A percentile compares a stretch with the other conserved stretches of the same genome.
Evolutionary conservation across 2,329 filamentous ascomycete genomes (phyloP).

Genomic region (Fusarium xyrophilum): DNA sequence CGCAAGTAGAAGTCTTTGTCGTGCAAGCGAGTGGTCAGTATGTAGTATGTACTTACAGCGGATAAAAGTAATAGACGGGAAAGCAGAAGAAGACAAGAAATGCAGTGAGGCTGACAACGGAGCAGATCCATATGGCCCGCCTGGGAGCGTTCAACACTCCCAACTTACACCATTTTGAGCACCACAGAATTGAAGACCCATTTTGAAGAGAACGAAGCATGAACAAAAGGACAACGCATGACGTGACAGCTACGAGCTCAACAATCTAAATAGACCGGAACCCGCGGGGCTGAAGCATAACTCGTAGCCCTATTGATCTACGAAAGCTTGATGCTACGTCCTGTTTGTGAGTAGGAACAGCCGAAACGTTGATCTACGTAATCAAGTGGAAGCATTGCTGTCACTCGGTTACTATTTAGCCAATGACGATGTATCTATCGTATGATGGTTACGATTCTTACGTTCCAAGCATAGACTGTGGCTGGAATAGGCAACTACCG

Average conservation of each 20-base stretch:
- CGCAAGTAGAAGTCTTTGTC: fast-evolving
- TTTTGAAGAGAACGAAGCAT: neutral
- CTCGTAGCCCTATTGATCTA: neutral
- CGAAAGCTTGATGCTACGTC: neutral
- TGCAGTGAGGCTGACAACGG: neutral
- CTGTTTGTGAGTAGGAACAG: neutral
- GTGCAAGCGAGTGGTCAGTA: fast-evolving
- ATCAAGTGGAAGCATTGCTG: neutral
- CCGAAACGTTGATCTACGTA: neutral
- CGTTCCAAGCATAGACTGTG: neutral
- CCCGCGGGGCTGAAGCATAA: neutral
- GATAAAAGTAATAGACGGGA: neutral
- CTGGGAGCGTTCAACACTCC: neutral
- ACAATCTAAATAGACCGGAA: neutral
- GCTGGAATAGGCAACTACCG: neutral
- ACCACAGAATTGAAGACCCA: neutral
- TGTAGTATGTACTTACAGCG: neutral
- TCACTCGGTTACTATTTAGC: neutral
- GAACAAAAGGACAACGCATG: no score
- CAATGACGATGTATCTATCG: neutral
- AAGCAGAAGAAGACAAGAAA: neutral
- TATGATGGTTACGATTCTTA: neutral
- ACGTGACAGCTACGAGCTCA: neutral
- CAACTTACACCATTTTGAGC: neutral
- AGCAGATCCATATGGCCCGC: neutral